Percentiles rank a stretch among this genome's conserved stretches.
These are phyloP conservation scores for Zalaria sp. DNA, from an alignment of 2,329 filamentous ascomycete species.

Conservation along the genomic window DNA sequence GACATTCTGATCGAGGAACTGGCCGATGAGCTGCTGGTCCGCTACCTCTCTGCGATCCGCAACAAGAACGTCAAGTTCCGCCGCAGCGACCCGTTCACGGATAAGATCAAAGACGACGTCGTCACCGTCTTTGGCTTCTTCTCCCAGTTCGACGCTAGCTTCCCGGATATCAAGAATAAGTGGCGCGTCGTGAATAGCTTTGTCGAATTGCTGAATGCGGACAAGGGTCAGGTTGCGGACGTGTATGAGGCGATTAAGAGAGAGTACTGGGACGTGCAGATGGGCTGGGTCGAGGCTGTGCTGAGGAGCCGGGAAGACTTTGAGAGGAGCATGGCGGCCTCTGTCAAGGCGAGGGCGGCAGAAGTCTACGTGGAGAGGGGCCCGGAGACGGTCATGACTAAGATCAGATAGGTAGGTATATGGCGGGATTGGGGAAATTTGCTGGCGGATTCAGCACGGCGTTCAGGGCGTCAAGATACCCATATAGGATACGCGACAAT, in stretches of 20 bases:
- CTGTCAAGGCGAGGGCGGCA: constrained; percentile 77
- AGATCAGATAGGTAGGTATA: constrained; percentile 48
- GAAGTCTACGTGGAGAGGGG: constrained; percentile 70
- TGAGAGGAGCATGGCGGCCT: constrained; percentile 76
- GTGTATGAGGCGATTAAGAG: constrained; percentile 75
- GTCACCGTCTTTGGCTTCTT: constrained; percentile 86
- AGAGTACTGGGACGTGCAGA: constrained; percentile 84
- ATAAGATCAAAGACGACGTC: constrained; percentile 89
- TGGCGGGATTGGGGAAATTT: no score
- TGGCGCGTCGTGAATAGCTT: constrained; percentile 87
- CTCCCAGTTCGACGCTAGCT: constrained; percentile 54
- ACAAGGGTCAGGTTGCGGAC: constrained; percentile 61
- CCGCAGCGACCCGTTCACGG: constrained; percentile 71
- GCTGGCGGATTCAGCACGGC: no score
- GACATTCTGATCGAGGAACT: constrained; percentile 92
- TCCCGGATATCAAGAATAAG: constrained; percentile 68
- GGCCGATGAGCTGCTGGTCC: constrained; percentile 75
- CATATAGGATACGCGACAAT: no score
- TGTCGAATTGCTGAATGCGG: constrained; percentile 58
- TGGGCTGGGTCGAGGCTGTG: constrained; percentile 91
- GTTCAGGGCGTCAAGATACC: no score
- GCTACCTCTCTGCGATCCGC: constrained; percentile 70
- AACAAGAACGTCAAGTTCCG: constrained; percentile 80
- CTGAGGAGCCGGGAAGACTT: constrained; percentile 82
- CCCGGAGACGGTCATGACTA: constrained; percentile 86